These are phyloP conservation scores for Borovskyia barvae DNA, from an alignment of 208 protist genomes.

Conservation along the genomic window DNA sequence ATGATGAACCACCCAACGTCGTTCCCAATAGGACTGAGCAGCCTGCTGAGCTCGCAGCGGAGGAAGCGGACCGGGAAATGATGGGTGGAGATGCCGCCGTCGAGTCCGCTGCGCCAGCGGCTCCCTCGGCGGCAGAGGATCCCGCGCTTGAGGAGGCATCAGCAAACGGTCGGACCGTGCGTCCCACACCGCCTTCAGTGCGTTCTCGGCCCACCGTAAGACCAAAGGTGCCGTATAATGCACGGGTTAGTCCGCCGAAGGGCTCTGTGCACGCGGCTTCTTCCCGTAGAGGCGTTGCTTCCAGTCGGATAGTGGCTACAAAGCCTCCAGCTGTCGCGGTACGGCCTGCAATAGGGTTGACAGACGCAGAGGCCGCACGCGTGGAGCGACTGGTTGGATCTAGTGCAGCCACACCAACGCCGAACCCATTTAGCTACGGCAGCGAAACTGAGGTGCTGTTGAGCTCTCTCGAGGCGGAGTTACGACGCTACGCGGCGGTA, in stretches of 20 bases:
- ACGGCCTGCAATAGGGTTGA: slow-evolving; percentile 12
- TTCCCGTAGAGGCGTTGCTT: not conserved
- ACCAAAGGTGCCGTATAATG: too few species aligned
- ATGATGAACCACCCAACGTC: too few species aligned
- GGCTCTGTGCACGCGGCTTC: too few species aligned
- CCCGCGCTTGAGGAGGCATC: not conserved
- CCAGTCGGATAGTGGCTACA: not conserved
- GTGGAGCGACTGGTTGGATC: slow-evolving; percentile 40
- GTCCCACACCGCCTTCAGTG: too few species aligned
- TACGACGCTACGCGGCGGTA: slow-evolving; percentile 7
- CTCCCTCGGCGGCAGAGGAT: not conserved
- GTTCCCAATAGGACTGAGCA: too few species aligned
- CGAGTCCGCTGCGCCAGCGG: not conserved
- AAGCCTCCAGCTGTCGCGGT: slow-evolving; percentile 6
- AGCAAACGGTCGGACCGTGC: too few species aligned
- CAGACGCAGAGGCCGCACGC: slow-evolving; percentile 36
- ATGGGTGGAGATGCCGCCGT: not conserved
- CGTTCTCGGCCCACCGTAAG: too few species aligned
- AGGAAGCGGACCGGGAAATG: slow-evolving; percentile 2
- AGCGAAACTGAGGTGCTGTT: slow-evolving; percentile 13
- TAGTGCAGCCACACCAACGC: slow-evolving; percentile 16
- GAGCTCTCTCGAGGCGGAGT: not conserved
- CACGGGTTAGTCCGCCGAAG: too few species aligned
- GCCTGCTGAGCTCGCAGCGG: not conserved
- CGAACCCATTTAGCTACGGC: slow-evolving; percentile 29